Percentiles rank a stretch among this genome's conserved stretches.
Evolutionary conservation across 1,284 basidiomycete genomes (phyloP).

Genomic region (Coriolopsis trogii): DNA sequence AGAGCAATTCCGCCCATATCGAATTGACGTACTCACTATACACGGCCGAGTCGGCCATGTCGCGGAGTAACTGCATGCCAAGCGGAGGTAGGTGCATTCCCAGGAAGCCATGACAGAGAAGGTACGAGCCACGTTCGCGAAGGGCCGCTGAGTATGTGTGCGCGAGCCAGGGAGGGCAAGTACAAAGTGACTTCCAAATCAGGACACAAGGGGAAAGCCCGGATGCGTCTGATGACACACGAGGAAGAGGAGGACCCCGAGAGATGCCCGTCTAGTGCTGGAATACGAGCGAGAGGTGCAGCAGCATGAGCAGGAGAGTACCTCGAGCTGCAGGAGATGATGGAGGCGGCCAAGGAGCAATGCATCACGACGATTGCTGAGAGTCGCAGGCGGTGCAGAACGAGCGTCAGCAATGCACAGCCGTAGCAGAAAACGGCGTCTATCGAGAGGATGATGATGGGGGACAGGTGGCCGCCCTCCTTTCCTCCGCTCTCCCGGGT

Average conservation of each 20-base stretch:
- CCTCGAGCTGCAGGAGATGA: neutral
- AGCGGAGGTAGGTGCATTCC: conserved; percentile 8
- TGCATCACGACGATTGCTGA: neutral
- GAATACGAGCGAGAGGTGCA: neutral
- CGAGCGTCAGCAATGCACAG: neutral
- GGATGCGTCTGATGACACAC: conserved; percentile 11
- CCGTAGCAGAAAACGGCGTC: neutral
- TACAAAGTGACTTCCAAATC: conserved; percentile 23
- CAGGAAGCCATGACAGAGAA: conserved; percentile 19
- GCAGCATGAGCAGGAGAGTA: neutral
- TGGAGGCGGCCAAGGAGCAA: neutral
- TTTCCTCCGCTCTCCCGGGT: too few relatives aligned
- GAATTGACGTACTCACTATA: neutral
- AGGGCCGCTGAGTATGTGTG: conserved; percentile 9
- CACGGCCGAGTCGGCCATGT: neutral
- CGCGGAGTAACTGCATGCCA: neutral
- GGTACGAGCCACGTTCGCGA: conserved; percentile 14
- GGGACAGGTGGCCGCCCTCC: conserved; percentile 11
- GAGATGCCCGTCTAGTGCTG: neutral
- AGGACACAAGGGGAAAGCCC: conserved; percentile 21
- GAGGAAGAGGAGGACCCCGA: conserved; percentile 19
- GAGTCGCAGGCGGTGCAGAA: conserved; percentile 4
- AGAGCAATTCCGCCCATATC: too few relatives aligned
- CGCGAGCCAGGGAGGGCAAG: conserved; percentile 7
- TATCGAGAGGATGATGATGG: neutral